phyloP scores from a whole-genome alignment of 148 eudicot genomes.

The Hydrangea macrophylla region DNA sequence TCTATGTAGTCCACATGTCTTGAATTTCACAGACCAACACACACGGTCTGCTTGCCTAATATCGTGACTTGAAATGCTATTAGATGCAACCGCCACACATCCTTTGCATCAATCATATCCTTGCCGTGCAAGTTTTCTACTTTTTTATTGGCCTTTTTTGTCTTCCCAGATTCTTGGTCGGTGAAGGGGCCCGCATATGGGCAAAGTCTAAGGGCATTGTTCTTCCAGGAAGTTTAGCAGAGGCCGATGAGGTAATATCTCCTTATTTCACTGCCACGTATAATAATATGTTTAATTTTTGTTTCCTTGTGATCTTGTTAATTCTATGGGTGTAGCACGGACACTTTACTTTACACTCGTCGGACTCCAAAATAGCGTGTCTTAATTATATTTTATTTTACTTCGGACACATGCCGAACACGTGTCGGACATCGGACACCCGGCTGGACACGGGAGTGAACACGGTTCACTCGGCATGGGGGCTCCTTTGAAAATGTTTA shows the following conservation, averaged over 20 bases:
- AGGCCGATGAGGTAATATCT: slow-evolving; percentile 58
- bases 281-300: neutral
- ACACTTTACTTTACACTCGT: too few relatives aligned
- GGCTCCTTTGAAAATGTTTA: too few relatives aligned
- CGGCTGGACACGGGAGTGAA: too few relatives aligned
- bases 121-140: neutral
- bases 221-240: slow-evolving; percentile 35
- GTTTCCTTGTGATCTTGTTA: neutral
- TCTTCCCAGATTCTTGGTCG: slow-evolving; percentile 75
- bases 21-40: neutral
- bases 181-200: slow-evolving; percentile 87
- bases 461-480: too few relatives aligned
- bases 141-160: slow-evolving; percentile 2
- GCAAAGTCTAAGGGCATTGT: slow-evolving; percentile 64
- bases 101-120: neutral
- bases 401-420: too few relatives aligned
- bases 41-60: neutral
- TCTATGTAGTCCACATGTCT: neutral
- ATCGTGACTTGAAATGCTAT: neutral
- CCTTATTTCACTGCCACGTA: neutral
- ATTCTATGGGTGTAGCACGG: slow-evolving; percentile 3
- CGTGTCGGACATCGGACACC: too few relatives aligned
- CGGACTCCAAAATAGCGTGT: too few relatives aligned
- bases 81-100: neutral
- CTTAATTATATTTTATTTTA: too few relatives aligned